Evolutionary conservation across 2,329 filamentous ascomycete genomes (phyloP).

Genomic region (Beauveria pseudobassiana): DNA sequence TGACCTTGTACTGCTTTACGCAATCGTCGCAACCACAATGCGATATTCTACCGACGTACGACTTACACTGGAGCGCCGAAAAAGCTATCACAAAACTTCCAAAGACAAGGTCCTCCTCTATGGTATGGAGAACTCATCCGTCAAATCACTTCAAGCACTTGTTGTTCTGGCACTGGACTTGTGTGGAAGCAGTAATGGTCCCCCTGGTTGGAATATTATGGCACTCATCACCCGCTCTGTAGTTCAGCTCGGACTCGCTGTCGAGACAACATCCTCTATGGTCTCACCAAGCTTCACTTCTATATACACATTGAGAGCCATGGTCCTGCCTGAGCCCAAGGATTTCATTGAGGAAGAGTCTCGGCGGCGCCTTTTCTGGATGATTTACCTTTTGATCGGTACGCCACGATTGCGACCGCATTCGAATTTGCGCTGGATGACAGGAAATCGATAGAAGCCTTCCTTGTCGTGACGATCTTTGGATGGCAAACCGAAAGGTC

Average conservation of each 20-base stretch:
- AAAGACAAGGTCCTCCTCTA: slow-evolving; percentile 84
- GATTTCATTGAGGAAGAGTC: slow-evolving; percentile 89
- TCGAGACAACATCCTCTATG: slow-evolving; percentile 72
- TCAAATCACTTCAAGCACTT: slow-evolving; percentile 78
- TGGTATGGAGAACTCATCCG: slow-evolving; percentile 81
- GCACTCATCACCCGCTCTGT: slow-evolving; percentile 83
- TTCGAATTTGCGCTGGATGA: slow-evolving; percentile 89
- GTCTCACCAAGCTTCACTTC: slow-evolving; percentile 74
- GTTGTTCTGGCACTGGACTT: slow-evolving; percentile 82
- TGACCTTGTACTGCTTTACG: slow-evolving; percentile 75
- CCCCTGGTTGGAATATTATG: slow-evolving; percentile 86
- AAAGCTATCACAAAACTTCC: slow-evolving; percentile 69
- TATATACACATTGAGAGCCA: slow-evolving; percentile 81
- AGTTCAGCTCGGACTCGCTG: slow-evolving; percentile 77
- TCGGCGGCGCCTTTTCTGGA: slow-evolving; percentile 81
- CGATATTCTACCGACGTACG: slow-evolving; percentile 73
- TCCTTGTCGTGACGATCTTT: slow-evolving; percentile 81
- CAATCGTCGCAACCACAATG: slow-evolving; percentile 82
- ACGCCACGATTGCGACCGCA: slow-evolving; percentile 82
- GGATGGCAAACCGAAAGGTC: slow-evolving; percentile 73
- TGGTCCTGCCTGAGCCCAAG: slow-evolving; percentile 72
- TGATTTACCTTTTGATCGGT: slow-evolving; percentile 84
- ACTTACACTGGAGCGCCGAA: slow-evolving; percentile 64
- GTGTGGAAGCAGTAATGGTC: slow-evolving; percentile 79
- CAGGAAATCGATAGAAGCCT: slow-evolving; percentile 82